phyloP scores from a whole-genome alignment of 305 asterid species.

The Fraxinus baroniana region DNA sequence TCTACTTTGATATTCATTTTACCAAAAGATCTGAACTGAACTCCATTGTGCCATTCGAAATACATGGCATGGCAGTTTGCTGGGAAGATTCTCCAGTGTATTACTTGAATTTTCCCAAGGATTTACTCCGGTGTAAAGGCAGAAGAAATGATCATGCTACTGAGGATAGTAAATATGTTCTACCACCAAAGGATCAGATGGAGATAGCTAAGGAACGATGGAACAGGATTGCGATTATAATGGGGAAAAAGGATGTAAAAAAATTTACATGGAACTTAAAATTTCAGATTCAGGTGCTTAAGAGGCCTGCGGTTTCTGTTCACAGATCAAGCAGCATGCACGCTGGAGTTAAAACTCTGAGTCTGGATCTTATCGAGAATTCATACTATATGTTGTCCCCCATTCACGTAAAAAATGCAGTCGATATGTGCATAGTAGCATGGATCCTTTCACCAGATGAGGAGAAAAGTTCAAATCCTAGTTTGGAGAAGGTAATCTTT shows the following conservation, averaged over 20 bases:
- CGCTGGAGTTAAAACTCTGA: conserved; percentile 61
- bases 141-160: conserved; percentile 38
- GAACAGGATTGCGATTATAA: conserved; percentile 63
- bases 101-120: conserved; percentile 83
- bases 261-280: conserved; percentile 87
- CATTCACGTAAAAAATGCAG: conserved; percentile 48
- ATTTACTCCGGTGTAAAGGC: conserved; percentile 48
- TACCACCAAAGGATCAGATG: conserved; percentile 48
- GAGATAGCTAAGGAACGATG: conserved; percentile 76
- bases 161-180: conserved; percentile 38
- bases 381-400: conserved; percentile 60
- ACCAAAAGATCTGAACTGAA: conserved; percentile 67
- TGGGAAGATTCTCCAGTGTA: conserved; percentile 90
- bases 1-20: conserved; percentile 81
- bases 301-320: conserved; percentile 70
- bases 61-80: conserved; percentile 87
- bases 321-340: conserved; percentile 54
- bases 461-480: conserved; percentile 80
- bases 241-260: conserved; percentile 61
- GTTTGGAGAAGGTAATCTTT: conserved; percentile 76
- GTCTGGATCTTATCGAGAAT: conserved; percentile 67
- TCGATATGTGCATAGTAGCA: conserved; percentile 71
- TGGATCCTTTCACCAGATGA: conserved; percentile 99
- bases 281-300: conserved; percentile 85
- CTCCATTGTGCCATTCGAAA: conserved; percentile 68